A percentile compares a stretch with the other conserved stretches of the same genome.
phyloP scores from a whole-genome alignment of 441 rosid genomes.

The Corymbia calophylla region DNA sequence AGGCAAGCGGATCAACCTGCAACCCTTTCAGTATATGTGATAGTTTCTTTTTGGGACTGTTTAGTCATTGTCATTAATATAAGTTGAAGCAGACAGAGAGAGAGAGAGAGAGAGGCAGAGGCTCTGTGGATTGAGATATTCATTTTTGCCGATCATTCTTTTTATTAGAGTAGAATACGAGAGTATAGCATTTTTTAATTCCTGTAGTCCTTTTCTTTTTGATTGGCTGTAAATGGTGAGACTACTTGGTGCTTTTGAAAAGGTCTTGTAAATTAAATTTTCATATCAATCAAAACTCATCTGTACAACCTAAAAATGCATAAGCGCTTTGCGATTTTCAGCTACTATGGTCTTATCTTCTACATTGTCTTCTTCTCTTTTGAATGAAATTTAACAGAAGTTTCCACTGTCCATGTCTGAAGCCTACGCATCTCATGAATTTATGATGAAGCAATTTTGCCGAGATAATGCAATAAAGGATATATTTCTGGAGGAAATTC shows the following conservation, averaged over 20 bases:
- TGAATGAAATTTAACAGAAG: neutral
- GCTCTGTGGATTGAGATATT: conserved; percentile 18
- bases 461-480: neutral
- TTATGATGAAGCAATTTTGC: neutral
- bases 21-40: conserved; percentile 3
- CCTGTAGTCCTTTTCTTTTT: neutral
- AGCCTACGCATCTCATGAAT: neutral
- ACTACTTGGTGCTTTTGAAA: neutral
- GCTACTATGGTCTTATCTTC: neutral
- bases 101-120: neutral
- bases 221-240: neutral
- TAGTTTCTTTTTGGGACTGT: neutral
- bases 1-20: neutral
- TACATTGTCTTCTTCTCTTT: neutral
- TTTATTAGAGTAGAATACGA: conserved; percentile 8
- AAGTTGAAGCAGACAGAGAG: neutral
- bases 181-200: conserved; percentile 1
- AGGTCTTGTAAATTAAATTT: neutral
- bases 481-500: neutral
- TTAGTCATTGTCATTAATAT: conserved; percentile 16
- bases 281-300: neutral
- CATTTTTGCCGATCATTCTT: conserved; percentile 16
- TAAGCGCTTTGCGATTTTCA: neutral
- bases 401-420: neutral
- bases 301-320: neutral